Evolutionary conservation across 2,329 filamentous ascomycete genomes (phyloP).

Genomic region (Coleophoma cylindrospora): DNA sequence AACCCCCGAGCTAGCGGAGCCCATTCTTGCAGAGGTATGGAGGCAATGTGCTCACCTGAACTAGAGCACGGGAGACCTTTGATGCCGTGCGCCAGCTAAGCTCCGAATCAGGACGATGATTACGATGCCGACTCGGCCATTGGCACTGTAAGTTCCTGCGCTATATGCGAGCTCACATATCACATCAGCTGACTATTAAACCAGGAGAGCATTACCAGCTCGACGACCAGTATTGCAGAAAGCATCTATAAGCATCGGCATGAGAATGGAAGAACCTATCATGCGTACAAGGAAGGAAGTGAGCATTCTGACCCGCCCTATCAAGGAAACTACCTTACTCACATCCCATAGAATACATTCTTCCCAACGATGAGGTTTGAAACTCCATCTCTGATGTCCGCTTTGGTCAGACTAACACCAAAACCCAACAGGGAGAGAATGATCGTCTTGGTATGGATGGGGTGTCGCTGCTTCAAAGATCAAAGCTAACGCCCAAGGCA

Average conservation of each 20-base stretch:
- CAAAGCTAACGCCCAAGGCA: not conserved
- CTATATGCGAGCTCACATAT: not conserved
- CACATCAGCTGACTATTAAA: not conserved
- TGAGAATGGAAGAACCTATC: slow-evolving; percentile 22
- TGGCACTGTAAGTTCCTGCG: not conserved
- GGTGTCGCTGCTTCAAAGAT: not conserved
- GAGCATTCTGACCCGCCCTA: not conserved
- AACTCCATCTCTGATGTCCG: not conserved
- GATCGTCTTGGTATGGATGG: not conserved
- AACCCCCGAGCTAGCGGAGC: too few species aligned
- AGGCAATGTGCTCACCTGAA: too few species aligned
- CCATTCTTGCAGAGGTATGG: too few species aligned
- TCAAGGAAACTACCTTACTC: not conserved
- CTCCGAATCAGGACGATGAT: not conserved
- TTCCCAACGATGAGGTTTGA: not conserved
- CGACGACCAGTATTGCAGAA: slow-evolving; percentile 4
- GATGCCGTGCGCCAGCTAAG: too few species aligned
- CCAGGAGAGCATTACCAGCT: not conserved
- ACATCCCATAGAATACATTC: not conserved
- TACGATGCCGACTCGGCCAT: not conserved
- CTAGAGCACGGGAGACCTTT: too few species aligned
- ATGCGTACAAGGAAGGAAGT: slow-evolving; percentile 2
- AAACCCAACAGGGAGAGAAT: not conserved
- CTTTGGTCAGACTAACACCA: not conserved
- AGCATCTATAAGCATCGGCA: slow-evolving; percentile 16